Evolutionary conservation across 2,329 filamentous ascomycete species (phyloP).

Genomic region (Trematosphaeria pertusa): DNA sequence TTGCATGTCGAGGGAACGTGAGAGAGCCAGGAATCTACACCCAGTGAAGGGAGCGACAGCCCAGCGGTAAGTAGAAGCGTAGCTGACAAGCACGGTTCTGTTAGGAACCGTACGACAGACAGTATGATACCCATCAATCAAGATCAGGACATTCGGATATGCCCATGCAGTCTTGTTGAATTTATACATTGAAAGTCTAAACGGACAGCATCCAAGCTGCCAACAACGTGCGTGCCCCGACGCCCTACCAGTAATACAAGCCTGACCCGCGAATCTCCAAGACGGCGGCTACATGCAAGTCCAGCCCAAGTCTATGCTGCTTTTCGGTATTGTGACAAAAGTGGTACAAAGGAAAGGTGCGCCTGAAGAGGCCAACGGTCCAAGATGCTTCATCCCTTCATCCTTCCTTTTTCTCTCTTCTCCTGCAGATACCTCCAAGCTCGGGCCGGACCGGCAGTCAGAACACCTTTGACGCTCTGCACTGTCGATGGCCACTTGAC

Average conservation of each 20-base stretch:
- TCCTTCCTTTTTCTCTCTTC: constrained; percentile 64
- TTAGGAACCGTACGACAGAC: too few relatives aligned
- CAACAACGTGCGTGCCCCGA: too few relatives aligned
- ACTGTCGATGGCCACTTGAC: constrained; percentile 91
- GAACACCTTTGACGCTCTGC: constrained; percentile 82
- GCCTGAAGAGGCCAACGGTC: constrained; percentile 4
- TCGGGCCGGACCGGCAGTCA: constrained; percentile 77
- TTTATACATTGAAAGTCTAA: too few relatives aligned
- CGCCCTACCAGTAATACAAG: constrained; percentile 21
- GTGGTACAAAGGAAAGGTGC: constrained; percentile 15
- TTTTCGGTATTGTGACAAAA: constrained; percentile 13
- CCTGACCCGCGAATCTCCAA: constrained; percentile 11
- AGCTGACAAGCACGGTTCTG: too few relatives aligned
- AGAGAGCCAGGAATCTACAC: too few relatives aligned
- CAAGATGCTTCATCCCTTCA: constrained; percentile 31
- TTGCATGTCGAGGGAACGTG: too few relatives aligned
- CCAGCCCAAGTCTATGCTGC: constrained; percentile 11
- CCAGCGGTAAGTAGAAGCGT: too few relatives aligned
- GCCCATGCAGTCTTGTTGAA: too few relatives aligned
- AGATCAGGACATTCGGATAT: too few relatives aligned
- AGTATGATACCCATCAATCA: too few relatives aligned
- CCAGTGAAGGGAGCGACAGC: too few relatives aligned
- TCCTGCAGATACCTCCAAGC: constrained; percentile 80
- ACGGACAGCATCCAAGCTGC: too few relatives aligned
- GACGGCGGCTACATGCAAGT: constrained; percentile 26